These are phyloP conservation scores for Eimeria maxima DNA, from an alignment of 169 alveolate species.

Conservation along the genomic window DNA sequence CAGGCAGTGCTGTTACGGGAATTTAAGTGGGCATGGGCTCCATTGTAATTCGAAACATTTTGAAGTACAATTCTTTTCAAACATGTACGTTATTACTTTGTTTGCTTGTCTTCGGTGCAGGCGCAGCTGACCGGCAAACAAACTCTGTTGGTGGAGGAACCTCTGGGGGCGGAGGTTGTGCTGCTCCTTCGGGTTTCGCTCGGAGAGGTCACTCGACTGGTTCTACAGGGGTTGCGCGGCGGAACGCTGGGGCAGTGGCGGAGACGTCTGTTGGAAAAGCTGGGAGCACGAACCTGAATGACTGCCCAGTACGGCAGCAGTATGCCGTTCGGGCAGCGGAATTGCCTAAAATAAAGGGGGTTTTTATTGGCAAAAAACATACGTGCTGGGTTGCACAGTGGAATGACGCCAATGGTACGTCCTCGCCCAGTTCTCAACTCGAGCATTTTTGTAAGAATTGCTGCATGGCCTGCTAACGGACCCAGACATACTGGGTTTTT, in stretches of 20 bases:
- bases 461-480: not conserved
- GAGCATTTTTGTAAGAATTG: not conserved
- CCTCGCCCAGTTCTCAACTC: not conserved
- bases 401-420: slow-evolving; percentile 77
- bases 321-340: slow-evolving; percentile 78
- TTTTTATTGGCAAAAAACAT: slow-evolving; percentile 79
- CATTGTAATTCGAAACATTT: not conserved
- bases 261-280: slow-evolving; percentile 7
- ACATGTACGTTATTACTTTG: not conserved
- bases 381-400: slow-evolving; percentile 85
- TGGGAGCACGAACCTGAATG: slow-evolving; percentile 62
- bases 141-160: slow-evolving; percentile 38
- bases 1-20: not conserved
- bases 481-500: not conserved
- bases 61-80: not conserved
- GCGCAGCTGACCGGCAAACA: slow-evolving; percentile 20
- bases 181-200: not conserved
- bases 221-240: slow-evolving; percentile 2
- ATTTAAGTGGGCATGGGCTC: not conserved
- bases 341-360: slow-evolving; percentile 81
- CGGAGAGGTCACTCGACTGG: slow-evolving; percentile 58
- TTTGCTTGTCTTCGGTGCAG: not conserved
- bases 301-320: slow-evolving; percentile 74
- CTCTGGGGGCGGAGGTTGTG: not conserved
- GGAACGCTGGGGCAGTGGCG: slow-evolving; percentile 20